Evolutionary conservation across 2,329 filamentous ascomycete species (phyloP).

Genomic region (Trichoderma asperellum): DNA sequence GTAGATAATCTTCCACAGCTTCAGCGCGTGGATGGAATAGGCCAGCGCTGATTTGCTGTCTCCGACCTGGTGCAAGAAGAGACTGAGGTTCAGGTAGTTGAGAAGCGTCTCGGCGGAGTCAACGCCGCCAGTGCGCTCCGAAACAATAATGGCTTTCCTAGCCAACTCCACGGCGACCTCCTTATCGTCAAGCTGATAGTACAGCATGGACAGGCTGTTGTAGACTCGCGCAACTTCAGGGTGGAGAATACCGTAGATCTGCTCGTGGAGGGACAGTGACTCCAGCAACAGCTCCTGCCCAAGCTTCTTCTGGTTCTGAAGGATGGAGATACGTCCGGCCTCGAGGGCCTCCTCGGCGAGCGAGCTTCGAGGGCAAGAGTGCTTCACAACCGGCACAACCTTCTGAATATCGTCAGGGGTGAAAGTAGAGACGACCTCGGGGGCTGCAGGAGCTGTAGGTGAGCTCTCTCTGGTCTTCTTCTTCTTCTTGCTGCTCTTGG

Average conservation of each 20-base stretch:
- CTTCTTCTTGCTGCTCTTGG: slow-evolving; percentile 59
- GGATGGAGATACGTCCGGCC: slow-evolving; percentile 92
- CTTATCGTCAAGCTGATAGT: slow-evolving; percentile 98
- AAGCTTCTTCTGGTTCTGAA: slow-evolving; percentile 92
- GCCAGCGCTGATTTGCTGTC: slow-evolving; percentile 86
- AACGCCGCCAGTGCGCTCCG: slow-evolving; percentile 89
- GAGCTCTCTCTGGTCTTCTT: slow-evolving; percentile 61
- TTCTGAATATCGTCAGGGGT: slow-evolving; percentile 85
- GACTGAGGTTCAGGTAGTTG: slow-evolving; percentile 91
- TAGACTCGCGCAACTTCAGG: slow-evolving; percentile 95
- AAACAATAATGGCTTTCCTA: slow-evolving; percentile 93
- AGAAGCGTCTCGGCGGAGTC: slow-evolving; percentile 93
- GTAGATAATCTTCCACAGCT: slow-evolving; percentile 97
- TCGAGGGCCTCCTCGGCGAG: slow-evolving; percentile 95
- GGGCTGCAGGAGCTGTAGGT: slow-evolving; percentile 50
- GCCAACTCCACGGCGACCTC: slow-evolving; percentile 92
- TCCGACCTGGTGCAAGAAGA: slow-evolving; percentile 90
- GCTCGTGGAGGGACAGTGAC: slow-evolving; percentile 92
- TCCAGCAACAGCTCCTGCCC: slow-evolving; percentile 96
- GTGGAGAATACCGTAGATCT: slow-evolving; percentile 97
- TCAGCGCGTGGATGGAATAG: slow-evolving; percentile 89
- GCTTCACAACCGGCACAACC: slow-evolving; percentile 92
- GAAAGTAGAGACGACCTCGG: slow-evolving; percentile 59
- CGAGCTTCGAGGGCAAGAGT: slow-evolving; percentile 86
- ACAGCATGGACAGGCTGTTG: slow-evolving; percentile 91